Base-by-base conservation (phyloP, 225 moss, liverwort and hornwort genomes). In the Pleurozium schreberi region DNA sequence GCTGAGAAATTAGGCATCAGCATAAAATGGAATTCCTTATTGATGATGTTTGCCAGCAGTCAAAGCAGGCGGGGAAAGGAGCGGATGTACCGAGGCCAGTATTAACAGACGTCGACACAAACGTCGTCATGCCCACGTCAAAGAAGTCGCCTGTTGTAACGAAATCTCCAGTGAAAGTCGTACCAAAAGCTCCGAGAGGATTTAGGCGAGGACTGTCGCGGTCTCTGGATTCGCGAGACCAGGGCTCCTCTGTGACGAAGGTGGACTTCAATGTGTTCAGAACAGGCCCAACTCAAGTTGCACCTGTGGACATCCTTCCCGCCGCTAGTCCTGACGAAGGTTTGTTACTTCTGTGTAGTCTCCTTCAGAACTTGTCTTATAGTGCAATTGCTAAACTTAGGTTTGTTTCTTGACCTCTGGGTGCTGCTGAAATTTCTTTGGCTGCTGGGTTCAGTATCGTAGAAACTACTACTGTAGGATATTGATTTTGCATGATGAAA, bases 181-280 rank as follows among this genome's bases (percentile, higher is more conserved):
- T 75, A 2, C 4, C 62, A 26, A 92, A 87, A 76, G 71, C 38
- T 27, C 66, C 76, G 8, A 92, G 75, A 62, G 92, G 82, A 11
- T 73, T 88, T 5, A 67, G 93, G 67, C 89, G 94, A 82, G 94
- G 93, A 27, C 25, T 94, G 19, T 94, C 94, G 6, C 92, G 93
- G 18, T 94, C 94, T 79, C 78, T 94, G 87, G 94, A 94, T 85
- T 94, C 91, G 3, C 84, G 82, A n/a, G 94, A 94, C 34, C 85
- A 81, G 85, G 60, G 84, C 13, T 53, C 53, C n/a, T 67, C 88
- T 10, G 80, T 89, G 9, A 78, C 90, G 4, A 86, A 86, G 66
- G 82, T 89, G 17, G 92, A 92, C 50, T 94, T 94, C 68, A 88
- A 82, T 61, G 45, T 73, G 26, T 85, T 93, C 14, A 42, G 50